Percentiles rank a stretch among this genome's conserved stretches.
Evolutionary conservation across 805 yeast genomes (phyloP).

Genomic region (Candida methanosorbosa): DNA sequence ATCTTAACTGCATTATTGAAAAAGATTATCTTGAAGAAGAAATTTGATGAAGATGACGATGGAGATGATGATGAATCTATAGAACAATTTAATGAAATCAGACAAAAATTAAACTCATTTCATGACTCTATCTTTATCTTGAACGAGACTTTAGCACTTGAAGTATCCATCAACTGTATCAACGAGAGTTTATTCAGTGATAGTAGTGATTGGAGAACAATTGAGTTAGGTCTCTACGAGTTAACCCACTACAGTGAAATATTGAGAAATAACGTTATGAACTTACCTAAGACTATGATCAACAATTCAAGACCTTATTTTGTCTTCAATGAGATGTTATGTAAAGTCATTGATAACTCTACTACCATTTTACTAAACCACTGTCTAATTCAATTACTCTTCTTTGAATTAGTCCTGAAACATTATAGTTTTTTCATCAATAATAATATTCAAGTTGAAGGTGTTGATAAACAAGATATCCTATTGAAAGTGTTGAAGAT

Average conservation of each 20-base stretch:
- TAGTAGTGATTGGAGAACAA: conserved; percentile 58
- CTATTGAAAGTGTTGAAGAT: conserved; percentile 60
- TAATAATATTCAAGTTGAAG: conserved; percentile 30
- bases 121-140: conserved; percentile 70
- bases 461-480: conserved; percentile 36
- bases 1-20: conserved; percentile 56
- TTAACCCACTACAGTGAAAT: conserved; percentile 73
- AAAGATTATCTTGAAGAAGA: conserved; percentile 69
- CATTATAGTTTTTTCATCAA: conserved; percentile 57
- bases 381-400: conserved; percentile 72
- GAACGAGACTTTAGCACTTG: conserved; percentile 26
- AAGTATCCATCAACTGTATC: conserved; percentile 36
- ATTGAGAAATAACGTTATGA: conserved; percentile 68
- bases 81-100: conserved; percentile 71
- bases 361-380: conserved; percentile 45
- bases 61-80: conserved; percentile 63
- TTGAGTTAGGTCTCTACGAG: conserved; percentile 84
- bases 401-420: conserved; percentile 79
- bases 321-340: conserved; percentile 53
- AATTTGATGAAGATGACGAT: conserved; percentile 56
- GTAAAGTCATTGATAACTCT: conserved; percentile 30
- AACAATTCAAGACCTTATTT: conserved; percentile 56
- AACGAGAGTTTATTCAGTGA: conserved; percentile 27
- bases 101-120: conserved; percentile 64
- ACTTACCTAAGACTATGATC: conserved; percentile 57